phyloP scores from a whole-genome alignment of 306 rosid genomes.

The Sechiopsis laciniata region DNA sequence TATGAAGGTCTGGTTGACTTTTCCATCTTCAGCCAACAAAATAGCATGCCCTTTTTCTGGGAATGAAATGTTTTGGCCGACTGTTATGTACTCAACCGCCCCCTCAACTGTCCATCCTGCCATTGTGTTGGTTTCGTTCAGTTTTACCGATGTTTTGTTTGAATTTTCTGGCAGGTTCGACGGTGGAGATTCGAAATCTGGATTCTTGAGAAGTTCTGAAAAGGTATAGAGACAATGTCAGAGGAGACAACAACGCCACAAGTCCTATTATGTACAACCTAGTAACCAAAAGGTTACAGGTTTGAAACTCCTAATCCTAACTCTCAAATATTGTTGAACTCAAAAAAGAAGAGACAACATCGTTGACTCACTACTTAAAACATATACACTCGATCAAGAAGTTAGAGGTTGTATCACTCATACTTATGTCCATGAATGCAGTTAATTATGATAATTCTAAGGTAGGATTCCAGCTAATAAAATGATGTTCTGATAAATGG shows the following conservation, averaged over 20 bases:
- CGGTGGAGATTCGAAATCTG: conserved; percentile 34
- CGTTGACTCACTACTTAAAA: no score
- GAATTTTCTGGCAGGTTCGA: conserved; percentile 22
- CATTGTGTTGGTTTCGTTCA: conserved; percentile 26
- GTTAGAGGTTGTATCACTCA: no score
- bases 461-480: no score
- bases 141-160: conserved; percentile 10
- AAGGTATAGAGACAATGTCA: not conserved
- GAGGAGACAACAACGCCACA: not conserved
- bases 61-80: conserved; percentile 19
- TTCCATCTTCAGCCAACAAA: conserved; percentile 26
- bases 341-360: no score
- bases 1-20: conserved; percentile 34
- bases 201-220: conserved; percentile 32
- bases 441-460: no score
- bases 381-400: no score
- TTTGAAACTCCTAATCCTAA: no score
- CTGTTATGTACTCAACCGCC: conserved; percentile 26
- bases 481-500: no score
- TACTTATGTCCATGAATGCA: no score
- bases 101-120: conserved; percentile 37
- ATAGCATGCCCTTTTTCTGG: conserved; percentile 32
- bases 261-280: no score
- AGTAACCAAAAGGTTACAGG: no score
- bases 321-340: no score